Base-by-base conservation (phyloP, 2,329 filamentous ascomycete species). In the Monosporascus sp. region DNA sequence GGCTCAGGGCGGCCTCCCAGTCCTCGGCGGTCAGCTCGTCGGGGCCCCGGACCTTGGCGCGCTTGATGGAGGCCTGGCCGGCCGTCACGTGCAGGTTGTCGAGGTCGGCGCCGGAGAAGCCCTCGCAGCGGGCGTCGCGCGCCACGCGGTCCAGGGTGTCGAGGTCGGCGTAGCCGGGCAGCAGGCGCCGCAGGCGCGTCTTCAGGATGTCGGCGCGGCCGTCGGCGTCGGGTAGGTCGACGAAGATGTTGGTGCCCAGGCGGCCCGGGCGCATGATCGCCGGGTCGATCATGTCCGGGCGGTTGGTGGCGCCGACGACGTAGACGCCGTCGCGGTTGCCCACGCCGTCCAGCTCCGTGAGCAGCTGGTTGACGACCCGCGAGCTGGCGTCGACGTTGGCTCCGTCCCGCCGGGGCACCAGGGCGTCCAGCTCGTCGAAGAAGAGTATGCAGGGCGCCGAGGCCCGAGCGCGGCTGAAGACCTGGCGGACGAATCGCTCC, bases 361-460 rank as follows among this genome's bases (percentile, higher is more conserved):
- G 85, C 0, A 99, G 80, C 1, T 93, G 95, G 69, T 97, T 97
- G 60, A 99, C 94, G 3, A 99, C 90, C 36, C 94, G 85, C 1
- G 90, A 86, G 47, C 88, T 90, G 6, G 91, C 88, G 68, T 97
- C 93, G 2, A 87, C 90, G 2, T 90, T 82, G 1, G 80, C 79
- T 52, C 88, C 88, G 65, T 93, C 91, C 52, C 94, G 85, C 50
- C 86, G 86, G 0, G 93, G 92, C 0, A 94, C 92, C 3, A 99
- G 77, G 1, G 94, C 93, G 71, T 99, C 94, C 50, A 99, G 82
- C 73, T 99, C 94, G 69, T 99, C 94, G 67, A 99, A 97, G 81
- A 99, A 97, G 54, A 99, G 86, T 52, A 99, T 91, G 67, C 93
- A 97, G 1, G 94, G 94, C 0, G 91, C 82, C 7, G 88, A 93